Base-by-base conservation (phyloP, 2,329 filamentous ascomycete genomes). In the Cladorrhinum sp. region DNA sequence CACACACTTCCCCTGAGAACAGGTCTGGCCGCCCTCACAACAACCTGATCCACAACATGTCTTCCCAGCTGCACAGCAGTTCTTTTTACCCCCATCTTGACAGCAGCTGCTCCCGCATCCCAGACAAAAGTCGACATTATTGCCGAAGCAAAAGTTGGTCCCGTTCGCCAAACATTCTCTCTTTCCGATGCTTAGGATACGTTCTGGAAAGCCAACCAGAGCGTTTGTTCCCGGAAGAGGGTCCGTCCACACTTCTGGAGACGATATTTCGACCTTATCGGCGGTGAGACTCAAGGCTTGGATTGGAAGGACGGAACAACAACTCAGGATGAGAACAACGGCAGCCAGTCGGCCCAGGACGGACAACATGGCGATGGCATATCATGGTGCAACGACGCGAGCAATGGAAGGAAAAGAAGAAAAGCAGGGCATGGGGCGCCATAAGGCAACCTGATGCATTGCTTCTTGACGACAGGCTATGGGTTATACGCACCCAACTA, bases 111-210 rank as follows among this genome's bases (percentile, higher is more conserved):
- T 68, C 10, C 71, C 71, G 33, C 72, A 73, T 18, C 62, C 61
- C 1, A 67, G 53, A 51, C 72, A 73, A 63, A 62, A 73, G 62
- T 66, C 67, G 56, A 57, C 62, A 46, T 56, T 63, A 62, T 70
- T 64, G 53, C 65, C 65, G 57, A 73, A 73, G 68, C 72, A 73
- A 59, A 69, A 73, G 61, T 71, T 73, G 57, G 71, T 71, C 10
- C 71, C 72, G 58, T 73, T 73, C 24, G 69, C 52, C n/a, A 71
- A 62, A 39, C 72, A 73, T 54, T 70, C 70, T 21, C 69, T 63
- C 42, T 55, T 64, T n/a, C 61, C 48, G 6, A 69, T 20, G 28
- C 64, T 60, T 21, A 63, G 26, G 9, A 39, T n/a, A 2, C 61
- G 66, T 16, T 66, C 64, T 18, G 55, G 61, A 6, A 63, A 59